A percentile compares a stretch with the other conserved stretches of the same genome.
phyloP scores from a whole-genome alignment of 2,329 filamentous ascomycete species.

The Pseudogymnoascus sp. region DNA sequence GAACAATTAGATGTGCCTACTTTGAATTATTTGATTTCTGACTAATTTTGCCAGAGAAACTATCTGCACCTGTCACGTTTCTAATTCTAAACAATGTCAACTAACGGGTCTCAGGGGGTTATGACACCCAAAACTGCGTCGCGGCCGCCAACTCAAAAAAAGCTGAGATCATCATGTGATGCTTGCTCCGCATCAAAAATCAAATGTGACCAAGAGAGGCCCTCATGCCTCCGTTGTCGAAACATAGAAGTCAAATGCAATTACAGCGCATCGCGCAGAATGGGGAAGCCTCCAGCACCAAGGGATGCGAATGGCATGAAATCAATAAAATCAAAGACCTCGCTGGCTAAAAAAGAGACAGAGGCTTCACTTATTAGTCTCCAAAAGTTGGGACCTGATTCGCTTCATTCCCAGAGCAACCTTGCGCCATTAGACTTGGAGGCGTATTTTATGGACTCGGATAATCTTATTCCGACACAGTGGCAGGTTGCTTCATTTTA shows the following conservation, averaged over 20 bases:
- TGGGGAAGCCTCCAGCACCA: background rate
- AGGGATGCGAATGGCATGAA: background rate
- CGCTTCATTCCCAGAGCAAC: background rate
- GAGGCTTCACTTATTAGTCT: background rate
- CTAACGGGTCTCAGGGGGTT: background rate
- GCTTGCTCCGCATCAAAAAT: constrained; percentile 1
- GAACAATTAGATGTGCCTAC: background rate
- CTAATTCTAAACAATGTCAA: background rate
- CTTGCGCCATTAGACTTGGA: background rate
- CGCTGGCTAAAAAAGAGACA: background rate
- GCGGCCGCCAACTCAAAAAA: background rate
- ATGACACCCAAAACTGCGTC: background rate
- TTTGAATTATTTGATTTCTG: background rate
- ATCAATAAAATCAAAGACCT: background rate
- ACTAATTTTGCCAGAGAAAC: background rate
- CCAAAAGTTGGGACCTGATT: background rate
- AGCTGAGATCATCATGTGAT: background rate
- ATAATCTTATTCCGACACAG: background rate
- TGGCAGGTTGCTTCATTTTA: background rate
- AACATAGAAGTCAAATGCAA: background rate
- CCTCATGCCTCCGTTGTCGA: background rate
- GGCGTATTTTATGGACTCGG: background rate
- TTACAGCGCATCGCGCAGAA: background rate
- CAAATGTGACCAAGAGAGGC: background rate
- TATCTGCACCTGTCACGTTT: background rate